Evolutionary conservation across 2,329 filamentous ascomycete genomes (phyloP), one percentile per base, ranked within the genome.

Genomic region (Talaromyces sp.): DNA sequence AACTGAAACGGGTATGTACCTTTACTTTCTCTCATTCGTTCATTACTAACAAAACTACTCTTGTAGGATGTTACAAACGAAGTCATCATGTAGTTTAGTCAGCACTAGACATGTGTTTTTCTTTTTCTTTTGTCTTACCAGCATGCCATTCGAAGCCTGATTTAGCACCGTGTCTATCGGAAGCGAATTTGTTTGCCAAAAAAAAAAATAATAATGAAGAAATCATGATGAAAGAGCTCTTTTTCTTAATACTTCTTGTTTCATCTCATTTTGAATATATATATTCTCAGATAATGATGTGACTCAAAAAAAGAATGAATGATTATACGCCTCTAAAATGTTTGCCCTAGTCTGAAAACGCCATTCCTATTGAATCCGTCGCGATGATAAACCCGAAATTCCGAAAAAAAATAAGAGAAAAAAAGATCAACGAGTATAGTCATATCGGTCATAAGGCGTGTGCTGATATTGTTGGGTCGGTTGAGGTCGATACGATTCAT

Each of bases 1-100:
- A 98, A 81, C 80, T 99, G 76, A 98, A 97, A 87, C 87, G 93
- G 81, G 91, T 94, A 81, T 76, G 90, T 85, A 56, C 58, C 30
- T 47, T 44, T 9, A 50, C 40, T 56, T 33, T 44, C 42, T 16
- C 28, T 9, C 55, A 31, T 42, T 50, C 30, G 52, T 34, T n/a
- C 61, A 57, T 67, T 72, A 61, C 68, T 73, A 75, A 79, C 65
- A 56, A 64, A 61, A 59, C 12, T 53, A 40, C 47, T 40, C 18
- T 47, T 36, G 30, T 54, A 77, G 75, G 75, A 77, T 56, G 75
- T 77, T 57, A 69, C 74, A 60, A 79, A 79, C 70, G 84, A 87
- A 71, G 91, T 96, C 72, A 97, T 97, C 76, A 97, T 97, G 93
- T 97, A 85, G 50, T 31, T n/a, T 5, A 53, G 14, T n/a, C 14